A percentile compares a stretch with the other conserved stretches of the same genome.
phyloP scores from a whole-genome alignment of 1,284 basidiomycete species.

The Caloboletus firmus region DNA sequence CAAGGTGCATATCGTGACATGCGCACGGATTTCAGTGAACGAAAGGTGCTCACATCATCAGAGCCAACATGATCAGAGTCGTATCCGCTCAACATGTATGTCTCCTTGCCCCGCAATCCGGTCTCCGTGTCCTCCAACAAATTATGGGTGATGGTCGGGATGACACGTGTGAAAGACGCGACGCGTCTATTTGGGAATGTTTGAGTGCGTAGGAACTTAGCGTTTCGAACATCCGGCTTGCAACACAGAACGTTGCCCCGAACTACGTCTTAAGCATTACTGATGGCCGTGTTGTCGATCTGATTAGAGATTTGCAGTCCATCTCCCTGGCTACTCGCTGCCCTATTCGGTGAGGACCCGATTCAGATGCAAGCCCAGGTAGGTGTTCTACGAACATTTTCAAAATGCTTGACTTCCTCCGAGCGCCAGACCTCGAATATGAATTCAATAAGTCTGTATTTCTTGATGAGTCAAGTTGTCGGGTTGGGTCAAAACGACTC shows the following conservation, averaged over 20 bases:
- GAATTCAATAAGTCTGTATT: background rate
- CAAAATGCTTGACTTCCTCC: background rate
- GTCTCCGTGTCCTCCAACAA: background rate
- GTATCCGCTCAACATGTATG: constrained; percentile 20
- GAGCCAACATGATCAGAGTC: constrained; percentile 25
- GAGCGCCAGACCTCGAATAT: background rate
- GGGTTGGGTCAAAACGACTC: no score
- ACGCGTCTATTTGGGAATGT: constrained; percentile 27
- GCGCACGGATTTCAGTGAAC: background rate
- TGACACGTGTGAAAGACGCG: constrained; percentile 14
- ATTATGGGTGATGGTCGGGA: constrained; percentile 1
- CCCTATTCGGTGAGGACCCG: background rate
- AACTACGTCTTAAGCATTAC: background rate
- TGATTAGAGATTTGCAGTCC: background rate
- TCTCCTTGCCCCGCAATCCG: background rate
- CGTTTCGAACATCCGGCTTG: background rate
- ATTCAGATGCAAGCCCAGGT: background rate
- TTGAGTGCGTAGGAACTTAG: background rate
- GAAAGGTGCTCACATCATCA: constrained; percentile 26
- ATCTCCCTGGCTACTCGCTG: background rate
- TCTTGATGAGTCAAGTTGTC: no score
- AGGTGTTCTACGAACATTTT: background rate
- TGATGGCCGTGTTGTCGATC: background rate
- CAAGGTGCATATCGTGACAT: background rate
- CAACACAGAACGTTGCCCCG: background rate